Evolutionary conservation across 129 eudicot species (phyloP).

Genomic region (Silybum marianum): DNA sequence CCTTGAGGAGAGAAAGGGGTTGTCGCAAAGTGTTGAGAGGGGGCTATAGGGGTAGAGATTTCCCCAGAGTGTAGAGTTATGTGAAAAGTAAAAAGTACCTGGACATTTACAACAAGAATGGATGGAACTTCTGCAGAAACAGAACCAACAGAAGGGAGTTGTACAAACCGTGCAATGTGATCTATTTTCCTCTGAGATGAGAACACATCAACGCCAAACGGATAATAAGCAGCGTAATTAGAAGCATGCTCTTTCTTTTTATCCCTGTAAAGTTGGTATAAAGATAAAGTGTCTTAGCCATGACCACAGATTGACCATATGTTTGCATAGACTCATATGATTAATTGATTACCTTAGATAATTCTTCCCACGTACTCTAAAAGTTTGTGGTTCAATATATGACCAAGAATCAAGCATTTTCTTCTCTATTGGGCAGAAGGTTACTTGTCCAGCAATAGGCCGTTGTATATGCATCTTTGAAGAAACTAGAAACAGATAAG

Average conservation of each 20-base stretch:
- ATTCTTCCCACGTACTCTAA: constrained; percentile 61
- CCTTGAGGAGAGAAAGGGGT: neutral
- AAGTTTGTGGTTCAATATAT: constrained; percentile 58
- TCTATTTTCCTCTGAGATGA: constrained; percentile 63
- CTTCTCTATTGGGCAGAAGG: constrained; percentile 64
- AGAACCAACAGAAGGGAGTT: constrained; percentile 53
- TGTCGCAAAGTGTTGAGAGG: neutral
- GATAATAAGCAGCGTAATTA: constrained; percentile 68
- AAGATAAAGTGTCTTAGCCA: neutral
- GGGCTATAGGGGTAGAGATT: neutral
- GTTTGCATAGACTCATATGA: neutral
- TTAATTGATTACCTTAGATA: constrained; percentile 52
- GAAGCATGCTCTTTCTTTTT: constrained; percentile 74
- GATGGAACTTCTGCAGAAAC: constrained; percentile 60
- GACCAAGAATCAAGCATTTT: constrained; percentile 71
- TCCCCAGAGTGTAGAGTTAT: neutral
- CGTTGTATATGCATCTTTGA: constrained; percentile 56
- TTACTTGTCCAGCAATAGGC: constrained; percentile 84
- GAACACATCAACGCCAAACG: constrained; percentile 81
- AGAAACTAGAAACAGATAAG: constrained; percentile 41
- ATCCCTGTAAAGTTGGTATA: constrained; percentile 51
- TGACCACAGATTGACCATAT: neutral
- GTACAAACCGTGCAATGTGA: constrained; percentile 75
- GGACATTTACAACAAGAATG: constrained; percentile 81
- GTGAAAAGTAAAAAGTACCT: constrained; percentile 42